Percentiles rank a stretch among this genome's conserved stretches.
phyloP scores from a whole-genome alignment of 805 yeast genomes.

The Hemisphaericaspora nanyangensis region DNA sequence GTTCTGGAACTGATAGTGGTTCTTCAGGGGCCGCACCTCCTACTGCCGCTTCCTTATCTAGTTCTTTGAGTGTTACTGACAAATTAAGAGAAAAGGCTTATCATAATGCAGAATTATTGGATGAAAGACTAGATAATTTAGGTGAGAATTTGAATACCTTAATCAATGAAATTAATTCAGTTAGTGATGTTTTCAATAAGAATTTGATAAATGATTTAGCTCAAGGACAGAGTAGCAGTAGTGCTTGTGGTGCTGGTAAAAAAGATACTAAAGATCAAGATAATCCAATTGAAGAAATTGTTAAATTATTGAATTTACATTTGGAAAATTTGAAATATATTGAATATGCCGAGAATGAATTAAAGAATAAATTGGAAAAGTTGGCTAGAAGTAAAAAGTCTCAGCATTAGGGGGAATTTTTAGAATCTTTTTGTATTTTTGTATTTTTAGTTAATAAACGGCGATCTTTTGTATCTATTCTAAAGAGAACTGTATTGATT shows the following conservation, averaged over 20 bases:
- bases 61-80: constrained; percentile 55
- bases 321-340: constrained; percentile 86
- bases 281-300: constrained; percentile 60
- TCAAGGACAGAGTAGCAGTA: constrained; percentile 1
- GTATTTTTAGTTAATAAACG: background rate
- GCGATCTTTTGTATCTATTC: background rate
- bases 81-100: constrained; percentile 89
- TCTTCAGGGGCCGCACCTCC: constrained; percentile 5
- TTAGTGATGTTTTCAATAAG: constrained; percentile 75
- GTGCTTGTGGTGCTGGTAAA: constrained; percentile 11
- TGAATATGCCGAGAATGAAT: constrained; percentile 64
- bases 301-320: constrained; percentile 81
- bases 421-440: background rate
- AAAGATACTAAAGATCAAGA: constrained; percentile 21
- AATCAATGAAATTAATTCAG: constrained; percentile 78
- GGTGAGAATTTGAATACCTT: constrained; percentile 73
- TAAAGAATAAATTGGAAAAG: constrained; percentile 62
- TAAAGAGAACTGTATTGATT: no score
- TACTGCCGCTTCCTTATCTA: constrained; percentile 13
- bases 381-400: constrained; percentile 17
- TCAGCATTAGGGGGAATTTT: background rate
- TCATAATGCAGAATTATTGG: constrained; percentile 78
- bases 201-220: constrained; percentile 39
- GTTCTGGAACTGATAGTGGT: constrained; percentile 1
- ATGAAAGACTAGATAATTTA: constrained; percentile 72